A percentile compares a stretch with the other conserved stretches of the same genome.
Conservation (phyloP, 306 rosid species). For the Castanea sativa region DNA sequence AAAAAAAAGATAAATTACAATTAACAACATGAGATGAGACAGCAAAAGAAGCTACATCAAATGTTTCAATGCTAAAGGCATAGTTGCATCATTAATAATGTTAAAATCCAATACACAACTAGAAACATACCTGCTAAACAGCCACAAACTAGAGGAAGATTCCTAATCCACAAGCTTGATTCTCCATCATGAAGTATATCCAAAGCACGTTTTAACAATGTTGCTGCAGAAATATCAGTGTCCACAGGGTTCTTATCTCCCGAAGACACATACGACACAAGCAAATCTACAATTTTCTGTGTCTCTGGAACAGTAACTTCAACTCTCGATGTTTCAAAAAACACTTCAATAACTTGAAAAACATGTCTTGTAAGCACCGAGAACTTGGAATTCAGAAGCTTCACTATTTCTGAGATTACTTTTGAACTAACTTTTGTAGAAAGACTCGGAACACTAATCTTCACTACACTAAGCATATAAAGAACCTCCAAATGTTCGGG, state of each 20-base stretch:
- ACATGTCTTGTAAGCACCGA: slow-evolving; percentile 57
- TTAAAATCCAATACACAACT: slow-evolving; percentile 4
- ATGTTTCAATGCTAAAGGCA: background rate
- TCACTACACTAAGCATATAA: slow-evolving; percentile 65
- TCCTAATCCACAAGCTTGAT: slow-evolving; percentile 50
- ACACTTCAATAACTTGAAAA: slow-evolving; percentile 56
- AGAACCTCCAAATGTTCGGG: slow-evolving; percentile 63
- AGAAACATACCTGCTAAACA: slow-evolving; percentile 62
- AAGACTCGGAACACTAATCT: slow-evolving; percentile 59
- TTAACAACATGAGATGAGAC: background rate
- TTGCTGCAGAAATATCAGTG: slow-evolving; percentile 57
- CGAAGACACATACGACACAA: slow-evolving; percentile 62
- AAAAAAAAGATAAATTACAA: background rate
- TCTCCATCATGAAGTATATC: slow-evolving; percentile 49
- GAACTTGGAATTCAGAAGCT: slow-evolving; percentile 50
- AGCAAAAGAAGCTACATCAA: background rate
- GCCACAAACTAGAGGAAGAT: slow-evolving; percentile 64
- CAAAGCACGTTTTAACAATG: slow-evolving; percentile 53
- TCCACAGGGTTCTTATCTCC: slow-evolving; percentile 71
- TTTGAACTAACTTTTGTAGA: slow-evolving; percentile 48
- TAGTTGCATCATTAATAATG: background rate
- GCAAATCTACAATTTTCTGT: slow-evolving; percentile 51
- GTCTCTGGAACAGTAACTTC: slow-evolving; percentile 40
- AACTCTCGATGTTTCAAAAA: slow-evolving; percentile 51
- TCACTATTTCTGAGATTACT: slow-evolving; percentile 50